These are phyloP conservation scores for Colletotrichum australisinense DNA, from an alignment of 2,329 filamentous ascomycete genomes.

Conservation along the genomic window DNA sequence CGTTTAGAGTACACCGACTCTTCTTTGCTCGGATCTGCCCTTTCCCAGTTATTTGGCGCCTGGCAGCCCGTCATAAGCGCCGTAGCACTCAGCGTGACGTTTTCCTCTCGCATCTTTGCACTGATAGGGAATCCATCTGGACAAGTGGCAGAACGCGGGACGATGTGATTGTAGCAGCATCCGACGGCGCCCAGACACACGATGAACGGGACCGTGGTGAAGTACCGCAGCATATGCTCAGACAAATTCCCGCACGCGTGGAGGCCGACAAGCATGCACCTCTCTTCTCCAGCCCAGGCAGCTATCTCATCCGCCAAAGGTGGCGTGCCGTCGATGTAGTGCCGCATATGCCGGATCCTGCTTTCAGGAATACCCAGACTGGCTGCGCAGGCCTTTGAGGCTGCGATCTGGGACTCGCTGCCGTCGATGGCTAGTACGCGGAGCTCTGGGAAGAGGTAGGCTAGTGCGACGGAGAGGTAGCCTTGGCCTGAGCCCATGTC, in stretches of 20 bases:
- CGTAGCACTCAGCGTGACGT: slow-evolving; percentile 43
- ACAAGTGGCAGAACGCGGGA: slow-evolving; percentile 46
- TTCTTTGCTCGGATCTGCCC: slow-evolving; percentile 29
- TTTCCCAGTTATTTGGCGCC: slow-evolving; percentile 47
- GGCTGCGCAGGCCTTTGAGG: slow-evolving; percentile 39
- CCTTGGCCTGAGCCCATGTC: slow-evolving; percentile 41
- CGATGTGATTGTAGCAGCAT: slow-evolving; percentile 49
- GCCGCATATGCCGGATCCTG: slow-evolving; percentile 40
- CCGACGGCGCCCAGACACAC: slow-evolving; percentile 42
- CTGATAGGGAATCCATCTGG: slow-evolving; percentile 54
- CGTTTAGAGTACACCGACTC: slow-evolving; percentile 40
- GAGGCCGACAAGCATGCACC: slow-evolving; percentile 46
- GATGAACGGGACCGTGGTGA: slow-evolving; percentile 38
- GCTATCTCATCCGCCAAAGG: slow-evolving; percentile 39
- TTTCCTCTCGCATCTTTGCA: slow-evolving; percentile 38
- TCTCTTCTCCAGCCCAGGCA: slow-evolving; percentile 41
- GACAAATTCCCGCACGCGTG: slow-evolving; percentile 48
- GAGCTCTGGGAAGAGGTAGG: slow-evolving; percentile 42
- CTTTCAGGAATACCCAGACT: slow-evolving; percentile 38
- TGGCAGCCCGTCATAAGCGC: slow-evolving; percentile 48
- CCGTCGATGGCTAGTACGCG: slow-evolving; percentile 45
- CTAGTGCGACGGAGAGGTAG: slow-evolving; percentile 44
- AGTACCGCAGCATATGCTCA: slow-evolving; percentile 47
- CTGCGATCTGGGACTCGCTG: slow-evolving; percentile 44
- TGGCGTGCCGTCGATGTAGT: slow-evolving; percentile 43